Evolutionary conservation across 2,329 filamentous ascomycete genomes (phyloP).

Genomic region (Stachybotrys echinatus): DNA sequence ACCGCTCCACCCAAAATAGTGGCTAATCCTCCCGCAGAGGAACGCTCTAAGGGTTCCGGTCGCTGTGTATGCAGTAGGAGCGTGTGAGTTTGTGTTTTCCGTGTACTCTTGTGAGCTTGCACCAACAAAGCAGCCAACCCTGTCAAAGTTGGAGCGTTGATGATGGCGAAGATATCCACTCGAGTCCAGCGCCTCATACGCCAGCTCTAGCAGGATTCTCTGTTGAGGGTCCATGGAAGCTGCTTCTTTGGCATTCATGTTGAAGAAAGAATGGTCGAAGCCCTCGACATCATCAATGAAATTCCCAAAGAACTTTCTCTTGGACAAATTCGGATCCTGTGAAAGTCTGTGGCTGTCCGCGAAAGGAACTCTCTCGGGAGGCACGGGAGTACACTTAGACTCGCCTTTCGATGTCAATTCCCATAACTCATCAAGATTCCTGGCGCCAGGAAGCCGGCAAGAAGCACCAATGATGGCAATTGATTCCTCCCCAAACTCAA

Average conservation of each 20-base stretch:
- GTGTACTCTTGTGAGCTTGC: conserved; percentile 14
- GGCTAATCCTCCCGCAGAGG: conserved; percentile 23
- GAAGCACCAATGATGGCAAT: conserved; percentile 2
- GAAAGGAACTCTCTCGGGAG: background rate
- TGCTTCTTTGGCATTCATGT: conserved; percentile 17
- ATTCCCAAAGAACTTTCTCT: background rate
- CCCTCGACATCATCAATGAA: conserved; percentile 9
- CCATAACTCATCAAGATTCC: conserved; percentile 1
- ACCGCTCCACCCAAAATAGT: conserved; percentile 30
- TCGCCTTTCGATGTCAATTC: background rate
- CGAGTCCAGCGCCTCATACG: conserved; percentile 25
- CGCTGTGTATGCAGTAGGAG: conserved; percentile 22
- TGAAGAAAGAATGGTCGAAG: conserved; percentile 23
- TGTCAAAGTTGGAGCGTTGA: conserved; percentile 5
- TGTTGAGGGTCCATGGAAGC: conserved; percentile 27
- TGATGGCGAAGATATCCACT: conserved; percentile 8
- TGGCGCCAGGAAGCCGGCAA: background rate
- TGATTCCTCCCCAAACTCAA: background rate
- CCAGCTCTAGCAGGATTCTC: conserved; percentile 22
- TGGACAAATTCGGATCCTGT: background rate
- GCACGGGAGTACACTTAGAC: background rate
- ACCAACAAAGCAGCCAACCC: conserved; percentile 20
- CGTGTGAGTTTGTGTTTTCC: conserved; percentile 15
- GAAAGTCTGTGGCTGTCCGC: background rate
- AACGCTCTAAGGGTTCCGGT: conserved; percentile 27